Evolutionary conservation across 305 asterid species (phyloP).

Genomic region (Ajuga reptans): DNA sequence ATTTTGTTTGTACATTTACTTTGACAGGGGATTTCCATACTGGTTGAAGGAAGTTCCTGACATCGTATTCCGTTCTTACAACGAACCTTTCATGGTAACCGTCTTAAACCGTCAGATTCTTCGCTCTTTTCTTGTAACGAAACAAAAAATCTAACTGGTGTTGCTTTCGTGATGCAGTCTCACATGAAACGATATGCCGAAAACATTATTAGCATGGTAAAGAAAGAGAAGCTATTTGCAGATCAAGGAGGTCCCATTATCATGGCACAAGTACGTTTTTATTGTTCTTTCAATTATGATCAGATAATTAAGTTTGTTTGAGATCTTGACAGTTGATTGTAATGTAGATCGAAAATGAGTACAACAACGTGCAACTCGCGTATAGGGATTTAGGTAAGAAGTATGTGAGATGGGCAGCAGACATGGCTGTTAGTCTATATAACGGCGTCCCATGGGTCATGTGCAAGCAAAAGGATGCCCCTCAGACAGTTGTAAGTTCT

Average conservation of each 20-base stretch:
- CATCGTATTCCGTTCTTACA: conserved; percentile 66
- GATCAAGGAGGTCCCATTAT: conserved; percentile 85
- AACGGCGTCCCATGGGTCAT: conserved; percentile 75
- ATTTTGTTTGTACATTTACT: not conserved
- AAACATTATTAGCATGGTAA: conserved; percentile 41
- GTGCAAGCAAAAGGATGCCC: conserved; percentile 93
- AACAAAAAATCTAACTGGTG: not conserved
- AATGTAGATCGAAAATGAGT: conserved; percentile 76
- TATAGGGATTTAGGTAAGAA: conserved; percentile 53
- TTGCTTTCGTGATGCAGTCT: conserved; percentile 23
- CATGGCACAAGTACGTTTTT: conserved; percentile 46
- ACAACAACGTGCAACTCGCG: conserved; percentile 65
- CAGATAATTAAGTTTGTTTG: not conserved
- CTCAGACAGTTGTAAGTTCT: conserved; percentile 42
- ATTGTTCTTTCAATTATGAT: not conserved
- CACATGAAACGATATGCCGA: conserved; percentile 53
- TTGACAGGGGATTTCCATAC: conserved; percentile 73
- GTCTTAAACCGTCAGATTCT: not conserved
- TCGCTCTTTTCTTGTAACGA: not conserved
- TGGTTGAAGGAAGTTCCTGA: conserved; percentile 71
- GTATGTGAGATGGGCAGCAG: conserved; percentile 79
- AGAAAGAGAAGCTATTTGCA: conserved; percentile 53
- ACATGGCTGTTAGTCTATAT: conserved; percentile 52
- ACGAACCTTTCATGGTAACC: conserved; percentile 66
- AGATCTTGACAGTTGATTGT: not conserved